Percentiles rank a stretch among this genome's conserved stretches.
phyloP scores from a whole-genome alignment of 2,329 filamentous ascomycete species.

The Ustilaginoidea virens region DNA sequence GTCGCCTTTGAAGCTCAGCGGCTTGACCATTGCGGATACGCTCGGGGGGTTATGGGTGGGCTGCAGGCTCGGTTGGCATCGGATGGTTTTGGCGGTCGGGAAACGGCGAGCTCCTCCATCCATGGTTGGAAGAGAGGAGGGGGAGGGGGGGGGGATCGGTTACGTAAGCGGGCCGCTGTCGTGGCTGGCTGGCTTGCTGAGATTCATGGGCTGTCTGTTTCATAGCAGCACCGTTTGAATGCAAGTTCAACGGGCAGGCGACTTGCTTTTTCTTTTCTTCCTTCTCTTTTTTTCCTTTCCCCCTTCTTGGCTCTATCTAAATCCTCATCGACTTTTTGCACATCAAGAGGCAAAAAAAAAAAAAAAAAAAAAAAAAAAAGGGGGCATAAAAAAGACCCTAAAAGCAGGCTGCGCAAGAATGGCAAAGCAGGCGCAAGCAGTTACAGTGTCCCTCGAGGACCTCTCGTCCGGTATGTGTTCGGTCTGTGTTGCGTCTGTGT shows the following conservation, averaged over 20 bases:
- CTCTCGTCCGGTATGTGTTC: conserved; percentile 36
- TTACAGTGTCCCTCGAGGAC: conserved; percentile 46
- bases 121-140: too few relatives aligned
- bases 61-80: neutral
- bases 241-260: too few relatives aligned
- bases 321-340: too few relatives aligned
- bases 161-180: conserved; percentile 15
- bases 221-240: too few relatives aligned
- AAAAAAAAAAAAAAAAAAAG: neutral
- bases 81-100: conserved; percentile 10
- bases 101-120: conserved; percentile 17
- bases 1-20: conserved; percentile 91
- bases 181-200: too few relatives aligned
- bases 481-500: neutral
- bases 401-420: conserved; percentile 13
- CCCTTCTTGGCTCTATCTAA: neutral
- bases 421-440: conserved; percentile 35
- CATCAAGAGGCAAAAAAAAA: too few relatives aligned
- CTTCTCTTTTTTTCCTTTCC: neutral
- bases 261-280: too few relatives aligned
- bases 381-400: neutral
- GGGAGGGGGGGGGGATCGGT: too few relatives aligned
- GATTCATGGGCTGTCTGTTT: too few relatives aligned
- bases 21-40: conserved; percentile 55
- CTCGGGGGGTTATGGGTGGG: conserved; percentile 5